Evolutionary conservation across 805 yeast species (phyloP).

Genomic region (Ogataea henricii): DNA sequence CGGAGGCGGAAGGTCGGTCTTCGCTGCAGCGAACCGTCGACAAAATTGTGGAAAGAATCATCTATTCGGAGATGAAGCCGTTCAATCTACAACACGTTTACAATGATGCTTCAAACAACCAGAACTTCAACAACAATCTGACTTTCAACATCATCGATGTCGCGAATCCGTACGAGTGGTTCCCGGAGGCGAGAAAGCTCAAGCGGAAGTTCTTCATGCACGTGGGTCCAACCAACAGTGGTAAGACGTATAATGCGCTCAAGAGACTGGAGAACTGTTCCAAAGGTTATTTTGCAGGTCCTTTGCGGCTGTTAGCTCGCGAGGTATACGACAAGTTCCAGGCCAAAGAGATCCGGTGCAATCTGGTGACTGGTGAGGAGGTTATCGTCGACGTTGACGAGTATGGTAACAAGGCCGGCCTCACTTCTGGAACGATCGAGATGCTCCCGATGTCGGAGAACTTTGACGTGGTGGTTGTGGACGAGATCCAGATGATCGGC

Average conservation of each 20-base stretch:
- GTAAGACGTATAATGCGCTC: constrained; percentile 87
- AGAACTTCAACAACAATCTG: constrained; percentile 36
- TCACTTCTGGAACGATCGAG: constrained; percentile 89
- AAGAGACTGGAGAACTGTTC: constrained; percentile 62
- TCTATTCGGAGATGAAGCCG: constrained; percentile 36
- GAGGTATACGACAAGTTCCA: constrained; percentile 87
- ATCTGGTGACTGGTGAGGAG: constrained; percentile 95
- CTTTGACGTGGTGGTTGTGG: constrained; percentile 87
- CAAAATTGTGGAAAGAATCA: constrained; percentile 28
- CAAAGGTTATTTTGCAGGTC: constrained; percentile 93
- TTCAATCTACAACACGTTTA: constrained; percentile 27
- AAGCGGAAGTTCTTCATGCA: constrained; percentile 85
- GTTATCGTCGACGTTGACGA: constrained; percentile 69
- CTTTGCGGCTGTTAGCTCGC: constrained; percentile 84
- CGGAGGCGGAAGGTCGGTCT: constrained; percentile 5
- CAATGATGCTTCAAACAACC: constrained; percentile 33
- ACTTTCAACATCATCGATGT: constrained; percentile 45
- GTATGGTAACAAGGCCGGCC: constrained; percentile 68
- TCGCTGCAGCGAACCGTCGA: constrained; percentile 23
- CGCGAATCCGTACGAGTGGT: constrained; percentile 73
- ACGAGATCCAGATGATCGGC: constrained; percentile 94
- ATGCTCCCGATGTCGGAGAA: constrained; percentile 74
- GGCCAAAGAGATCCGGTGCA: constrained; percentile 66
- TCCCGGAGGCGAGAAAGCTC: constrained; percentile 79
- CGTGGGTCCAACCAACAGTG: constrained; percentile 97